Evolutionary conservation across 768 basidiomycete genomes (phyloP), one percentile per base, ranked within the genome.

Genomic region (Butyriboletus loyo): DNA sequence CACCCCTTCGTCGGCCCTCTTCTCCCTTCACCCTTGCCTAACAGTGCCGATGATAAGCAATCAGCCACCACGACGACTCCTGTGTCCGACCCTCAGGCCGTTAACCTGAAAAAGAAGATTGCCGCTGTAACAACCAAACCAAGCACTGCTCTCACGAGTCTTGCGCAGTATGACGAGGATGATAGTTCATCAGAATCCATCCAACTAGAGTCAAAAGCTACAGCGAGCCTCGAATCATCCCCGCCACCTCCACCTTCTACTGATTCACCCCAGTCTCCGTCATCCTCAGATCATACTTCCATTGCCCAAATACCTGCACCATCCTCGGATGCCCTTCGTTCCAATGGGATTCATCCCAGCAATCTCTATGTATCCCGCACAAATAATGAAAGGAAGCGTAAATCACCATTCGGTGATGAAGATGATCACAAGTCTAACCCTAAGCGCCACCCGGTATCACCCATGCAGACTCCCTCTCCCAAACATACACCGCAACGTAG

Each of bases 1-100:
- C 69, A 59, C 27, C 75, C 79, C 6, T 84, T 87, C 60, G 85
- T 87, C 56, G 87, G 86, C 3, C 87, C 88, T 22, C 66, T 81
- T 37, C 72, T 86, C 28, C 87, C 88, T 14, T 77, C 84, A 0
- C 66, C 58, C 58, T 59, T 72, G 60, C 41, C 58, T 42, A 66
- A 67, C 56, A 41, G 31, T 7, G 34, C 42, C 17, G 46, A 39
- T 24, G 47, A 58, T 21, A 47, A 49, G n/a, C 56, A 58, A 53
- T 32, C 65, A 57, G 19, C 50, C 59, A 39, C 63, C 7, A 47
- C 53, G 32, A 35, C 44, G 32, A 35, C 44, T 27, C 2, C 46
- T 27, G 43, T 10, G 1, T 48, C 56, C 34, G 83, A 86, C 51
- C 84, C 83, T 8, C 83, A 84, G 65, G 80, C 83, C 9, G 67